A percentile compares a stretch with the other conserved stretches of the same genome.
Conservation (phyloP, 805 yeast species). For the Grigorovia yakushimaensis region DNA sequence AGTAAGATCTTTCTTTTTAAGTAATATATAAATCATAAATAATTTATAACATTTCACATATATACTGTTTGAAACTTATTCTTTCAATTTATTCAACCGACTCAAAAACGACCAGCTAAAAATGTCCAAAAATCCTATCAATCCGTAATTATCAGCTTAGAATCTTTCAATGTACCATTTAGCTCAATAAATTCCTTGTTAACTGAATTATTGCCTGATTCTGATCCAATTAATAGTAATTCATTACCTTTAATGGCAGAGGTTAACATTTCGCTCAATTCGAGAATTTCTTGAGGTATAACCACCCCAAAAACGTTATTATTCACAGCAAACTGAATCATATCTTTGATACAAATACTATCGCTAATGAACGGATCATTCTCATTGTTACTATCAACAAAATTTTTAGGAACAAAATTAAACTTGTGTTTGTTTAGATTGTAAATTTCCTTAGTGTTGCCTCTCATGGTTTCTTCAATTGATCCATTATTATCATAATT, state of each 20-base stretch:
- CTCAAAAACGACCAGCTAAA: no score
- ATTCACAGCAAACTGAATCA: conserved; percentile 64
- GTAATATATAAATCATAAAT: conserved; percentile 9
- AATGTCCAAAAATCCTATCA: background rate
- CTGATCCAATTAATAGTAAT: conserved; percentile 67
- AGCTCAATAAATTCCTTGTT: conserved; percentile 10
- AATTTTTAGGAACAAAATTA: background rate
- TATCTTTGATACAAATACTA: conserved; percentile 48
- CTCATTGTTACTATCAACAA: background rate
- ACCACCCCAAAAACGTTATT: conserved; percentile 83
- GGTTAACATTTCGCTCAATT: conserved; percentile 64
- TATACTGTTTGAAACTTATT: no score
- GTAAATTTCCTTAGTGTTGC: no score
- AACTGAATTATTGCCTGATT: conserved; percentile 18
- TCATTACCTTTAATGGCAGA: conserved; percentile 74
- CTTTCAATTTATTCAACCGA: no score
- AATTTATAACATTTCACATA: background rate
- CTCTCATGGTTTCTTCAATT: background rate
- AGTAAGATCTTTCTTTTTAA: conserved; percentile 33
- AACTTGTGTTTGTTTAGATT: no score
- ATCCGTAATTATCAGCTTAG: conserved; percentile 12
- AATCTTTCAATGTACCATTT: conserved; percentile 19
- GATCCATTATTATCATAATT: background rate
- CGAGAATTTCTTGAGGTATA: conserved; percentile 59
- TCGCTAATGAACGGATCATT: background rate